These are phyloP conservation scores for Dentipellis fragilis DNA, from an alignment of 768 basidiomycete species.

Conservation along the genomic window DNA sequence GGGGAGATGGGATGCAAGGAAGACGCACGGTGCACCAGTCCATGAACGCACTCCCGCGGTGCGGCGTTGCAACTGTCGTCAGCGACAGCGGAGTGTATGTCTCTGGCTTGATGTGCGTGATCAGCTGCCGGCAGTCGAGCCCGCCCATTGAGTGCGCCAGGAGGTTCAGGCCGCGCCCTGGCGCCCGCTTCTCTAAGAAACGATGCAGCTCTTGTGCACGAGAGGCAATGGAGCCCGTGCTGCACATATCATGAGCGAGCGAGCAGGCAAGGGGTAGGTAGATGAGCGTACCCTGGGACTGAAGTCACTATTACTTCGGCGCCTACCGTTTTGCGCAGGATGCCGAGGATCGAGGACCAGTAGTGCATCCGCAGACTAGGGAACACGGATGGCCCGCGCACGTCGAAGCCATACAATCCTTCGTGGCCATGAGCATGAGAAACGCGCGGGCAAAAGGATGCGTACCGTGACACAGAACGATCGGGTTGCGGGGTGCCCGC, in stretches of 20 bases:
- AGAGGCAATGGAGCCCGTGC: conserved; percentile 82
- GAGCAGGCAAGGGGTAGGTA: no score
- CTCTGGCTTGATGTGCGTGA: conserved; percentile 72
- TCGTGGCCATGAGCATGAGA: conserved; percentile 1
- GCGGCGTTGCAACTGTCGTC: conserved; percentile 86
- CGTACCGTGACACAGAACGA: conserved; percentile 94
- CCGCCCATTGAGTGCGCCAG: conserved; percentile 98
- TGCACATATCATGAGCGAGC: no score
- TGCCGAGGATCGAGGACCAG: conserved; percentile 81
- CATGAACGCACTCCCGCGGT: conserved; percentile 97
- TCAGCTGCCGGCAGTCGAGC: conserved; percentile 87
- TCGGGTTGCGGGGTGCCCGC: conserved; percentile 75
- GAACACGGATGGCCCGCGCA: conserved; percentile 72
- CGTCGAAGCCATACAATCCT: conserved; percentile 95
- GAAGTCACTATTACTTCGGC: conserved; percentile 95
- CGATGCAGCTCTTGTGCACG: conserved; percentile 70
- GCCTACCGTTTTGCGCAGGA: conserved; percentile 71
- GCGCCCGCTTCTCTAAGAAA: conserved; percentile 53
- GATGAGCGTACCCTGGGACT: conserved; percentile 91
- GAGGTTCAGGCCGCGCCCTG: conserved; percentile 80
- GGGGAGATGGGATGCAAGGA: background rate
- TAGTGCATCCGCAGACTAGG: conserved; percentile 85
- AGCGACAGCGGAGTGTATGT: conserved; percentile 83
- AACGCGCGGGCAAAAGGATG: conserved; percentile 4
- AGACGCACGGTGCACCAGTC: conserved; percentile 86